Base-by-base conservation (phyloP, 306 rosid species). In the Prunus padus region DNA sequence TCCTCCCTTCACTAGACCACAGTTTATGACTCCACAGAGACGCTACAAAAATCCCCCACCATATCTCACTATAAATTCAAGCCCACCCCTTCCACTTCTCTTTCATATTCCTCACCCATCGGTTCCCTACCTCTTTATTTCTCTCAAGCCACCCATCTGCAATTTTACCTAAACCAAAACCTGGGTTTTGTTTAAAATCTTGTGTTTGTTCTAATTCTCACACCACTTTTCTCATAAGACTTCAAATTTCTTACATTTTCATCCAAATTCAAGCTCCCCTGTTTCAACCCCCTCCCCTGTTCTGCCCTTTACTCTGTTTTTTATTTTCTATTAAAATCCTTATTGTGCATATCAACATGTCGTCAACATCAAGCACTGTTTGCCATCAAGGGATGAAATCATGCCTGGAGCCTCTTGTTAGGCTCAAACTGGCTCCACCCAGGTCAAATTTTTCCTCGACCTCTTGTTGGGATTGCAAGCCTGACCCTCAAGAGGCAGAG, bases 31-130 rank as follows among this genome's bases (percentile, higher is more conserved):
- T 62, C 20, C 20, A 47, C 26, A 51, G 73, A 31, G 33, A 33
- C 1, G 76, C 63, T 18, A 78, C 37, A 30, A 60, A 61, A 22
- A 26, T 37, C 42, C 16, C 72, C 11, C 54, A 50, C 20, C 62
- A 26, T 26, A 46, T 73, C 82, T 74, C 81, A 79, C 89, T 89
- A 93, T 93, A 93, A 78, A 91, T 87, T 59, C 62, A 84, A 62
- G 59, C 65, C 83, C 80, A 50, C 80, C 62, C 81, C 77, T 64
- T 30, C 65, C 65, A 79, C 77, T 65, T 37, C 65, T 65, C 85
- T 2, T 77, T 74, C 91, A 76, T 72, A 23, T 55, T 16, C 55
- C 55, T 77, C 81, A 76, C 75, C 72, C 84, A 54, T 67, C 68
- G 7, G 10, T 16, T 74, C 68, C 31, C 74, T 44, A 71, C 45